phyloP scores from a whole-genome alignment of 768 basidiomycete genomes.

The Naganishia onofrii region DNA sequence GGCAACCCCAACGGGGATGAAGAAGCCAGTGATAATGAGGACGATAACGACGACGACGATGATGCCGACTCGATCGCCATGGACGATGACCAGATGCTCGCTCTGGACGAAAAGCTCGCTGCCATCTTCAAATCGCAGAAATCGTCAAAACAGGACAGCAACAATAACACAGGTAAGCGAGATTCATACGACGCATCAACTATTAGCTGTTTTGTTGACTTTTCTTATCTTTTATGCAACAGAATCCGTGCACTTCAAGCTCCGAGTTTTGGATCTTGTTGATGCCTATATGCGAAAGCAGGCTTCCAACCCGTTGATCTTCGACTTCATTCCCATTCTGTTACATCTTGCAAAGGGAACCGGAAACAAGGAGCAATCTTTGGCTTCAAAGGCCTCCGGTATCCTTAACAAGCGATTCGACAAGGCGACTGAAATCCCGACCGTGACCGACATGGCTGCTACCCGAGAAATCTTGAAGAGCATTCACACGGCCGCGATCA shows the following conservation, averaged over 20 bases:
- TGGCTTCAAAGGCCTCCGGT: constrained; percentile 81
- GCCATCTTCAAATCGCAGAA: constrained; percentile 73
- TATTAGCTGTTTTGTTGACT: neutral
- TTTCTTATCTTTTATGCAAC: constrained; percentile 64
- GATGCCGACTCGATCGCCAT: constrained; percentile 57
- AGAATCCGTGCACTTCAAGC: constrained; percentile 93
- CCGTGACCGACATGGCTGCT: constrained; percentile 53
- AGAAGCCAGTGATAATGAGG: constrained; percentile 59
- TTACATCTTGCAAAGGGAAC: constrained; percentile 69
- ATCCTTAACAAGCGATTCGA: constrained; percentile 71
- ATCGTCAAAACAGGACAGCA: constrained; percentile 60
- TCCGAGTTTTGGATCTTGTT: constrained; percentile 89
- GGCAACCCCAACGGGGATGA: constrained; percentile 55
- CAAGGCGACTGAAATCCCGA: constrained; percentile 69
- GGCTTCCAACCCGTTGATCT: constrained; percentile 65
- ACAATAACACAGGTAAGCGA: constrained; percentile 66
- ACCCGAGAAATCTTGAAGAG: constrained; percentile 60
- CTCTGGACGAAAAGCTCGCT: constrained; percentile 86
- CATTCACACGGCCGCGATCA: constrained; percentile 71
- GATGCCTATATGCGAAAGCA: constrained; percentile 78
- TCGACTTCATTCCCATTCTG: constrained; percentile 71
- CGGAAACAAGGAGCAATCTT: constrained; percentile 73
- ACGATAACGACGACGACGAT: constrained; percentile 58
- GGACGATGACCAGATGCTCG: constrained; percentile 99
- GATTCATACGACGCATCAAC: constrained; percentile 23